Conservation (phyloP, 2,329 filamentous ascomycete genomes). For the Botrytis aclada region DNA sequence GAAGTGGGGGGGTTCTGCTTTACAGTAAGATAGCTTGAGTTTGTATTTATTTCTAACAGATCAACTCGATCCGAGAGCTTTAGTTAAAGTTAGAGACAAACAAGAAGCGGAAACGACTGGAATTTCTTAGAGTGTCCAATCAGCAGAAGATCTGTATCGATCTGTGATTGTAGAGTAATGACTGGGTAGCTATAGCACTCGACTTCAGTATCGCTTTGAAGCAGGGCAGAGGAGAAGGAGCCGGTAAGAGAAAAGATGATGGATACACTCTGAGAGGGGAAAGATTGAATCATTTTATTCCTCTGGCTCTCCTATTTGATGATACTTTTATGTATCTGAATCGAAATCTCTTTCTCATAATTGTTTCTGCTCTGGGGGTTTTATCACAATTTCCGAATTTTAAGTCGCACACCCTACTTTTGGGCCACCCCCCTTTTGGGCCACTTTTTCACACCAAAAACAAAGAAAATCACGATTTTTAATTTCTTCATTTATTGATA, state of each 20-base stretch:
- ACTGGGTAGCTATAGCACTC: neutral
- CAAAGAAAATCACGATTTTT: too few species aligned
- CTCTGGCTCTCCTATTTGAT: neutral
- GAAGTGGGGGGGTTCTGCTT: neutral
- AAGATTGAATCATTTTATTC: neutral
- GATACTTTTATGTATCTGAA: neutral
- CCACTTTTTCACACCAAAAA: too few species aligned
- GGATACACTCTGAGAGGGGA: neutral
- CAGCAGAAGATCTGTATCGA: neutral
- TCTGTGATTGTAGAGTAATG: neutral
- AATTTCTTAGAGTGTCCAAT: neutral
- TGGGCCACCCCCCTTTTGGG: too few species aligned
- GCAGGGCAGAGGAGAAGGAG: neutral
- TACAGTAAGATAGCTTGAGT: neutral
- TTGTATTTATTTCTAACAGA: neutral
- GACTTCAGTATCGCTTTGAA: neutral
- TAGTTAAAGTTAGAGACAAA: too few species aligned
- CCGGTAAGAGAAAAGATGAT: neutral
- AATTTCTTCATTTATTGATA: too few species aligned
- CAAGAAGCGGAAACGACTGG: neutral
- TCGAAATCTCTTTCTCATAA: neutral
- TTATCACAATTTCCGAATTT: neutral
- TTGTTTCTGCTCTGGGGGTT: neutral
- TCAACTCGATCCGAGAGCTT: neutral
- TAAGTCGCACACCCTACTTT: too few species aligned